Percentiles rank a stretch among this genome's conserved stretches.
phyloP scores from a whole-genome alignment of 2,329 filamentous ascomycete species.

The Cladosporium colombiae region DNA sequence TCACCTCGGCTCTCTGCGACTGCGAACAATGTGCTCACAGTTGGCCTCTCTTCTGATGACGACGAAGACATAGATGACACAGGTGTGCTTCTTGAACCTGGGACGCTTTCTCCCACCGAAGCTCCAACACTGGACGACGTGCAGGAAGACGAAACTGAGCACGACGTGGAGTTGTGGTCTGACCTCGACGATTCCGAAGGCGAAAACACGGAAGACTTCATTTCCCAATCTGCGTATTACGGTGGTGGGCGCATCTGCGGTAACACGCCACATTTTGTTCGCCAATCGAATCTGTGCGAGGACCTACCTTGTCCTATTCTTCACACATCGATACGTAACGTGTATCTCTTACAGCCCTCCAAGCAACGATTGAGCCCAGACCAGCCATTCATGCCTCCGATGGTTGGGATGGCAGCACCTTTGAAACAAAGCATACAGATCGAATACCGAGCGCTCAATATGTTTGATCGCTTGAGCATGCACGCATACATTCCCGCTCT shows the following conservation, averaged over 20 bases:
- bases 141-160: neutral
- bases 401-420: constrained; percentile 42
- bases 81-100: neutral
- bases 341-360: constrained; percentile 46
- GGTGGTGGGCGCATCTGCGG: constrained; percentile 30
- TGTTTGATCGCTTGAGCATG: constrained; percentile 61
- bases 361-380: neutral
- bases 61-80: constrained; percentile 10
- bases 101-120: neutral
- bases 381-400: constrained; percentile 29
- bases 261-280: constrained; percentile 32
- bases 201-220: constrained; percentile 32
- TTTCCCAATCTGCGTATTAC: constrained; percentile 30
- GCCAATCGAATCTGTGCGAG: constrained; percentile 30
- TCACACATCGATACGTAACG: constrained; percentile 43
- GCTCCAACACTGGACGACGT: neutral
- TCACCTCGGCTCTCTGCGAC: neutral
- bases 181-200: constrained; percentile 27
- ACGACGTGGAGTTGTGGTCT: constrained; percentile 18
- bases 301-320: constrained; percentile 44
- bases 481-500: constrained; percentile 67
- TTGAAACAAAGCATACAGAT: constrained; percentile 35
- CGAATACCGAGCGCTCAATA: constrained; percentile 32
- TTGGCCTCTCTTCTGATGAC: neutral
- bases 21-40: neutral